Evolutionary conservation across 2,329 filamentous ascomycete genomes (phyloP).

Genomic region (Blastomyces gilchristii): DNA sequence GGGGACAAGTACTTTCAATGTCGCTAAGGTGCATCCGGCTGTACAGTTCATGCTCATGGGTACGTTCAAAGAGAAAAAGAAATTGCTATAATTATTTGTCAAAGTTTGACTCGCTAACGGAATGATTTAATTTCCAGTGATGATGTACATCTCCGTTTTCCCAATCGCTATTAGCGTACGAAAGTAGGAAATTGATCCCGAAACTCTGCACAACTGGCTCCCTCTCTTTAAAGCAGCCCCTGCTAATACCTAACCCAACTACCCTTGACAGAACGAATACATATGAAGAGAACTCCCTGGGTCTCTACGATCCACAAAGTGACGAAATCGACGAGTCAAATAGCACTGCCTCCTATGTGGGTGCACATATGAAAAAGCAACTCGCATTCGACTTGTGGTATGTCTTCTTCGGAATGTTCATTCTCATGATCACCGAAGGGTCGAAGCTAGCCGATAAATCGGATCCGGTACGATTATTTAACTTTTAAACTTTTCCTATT

Average conservation of each 20-base stretch:
- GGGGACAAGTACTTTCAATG: conserved; percentile 42
- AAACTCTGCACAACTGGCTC: not conserved
- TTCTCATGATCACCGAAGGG: conserved; percentile 41
- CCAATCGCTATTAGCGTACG: conserved; percentile 90
- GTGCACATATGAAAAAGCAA: conserved; percentile 49
- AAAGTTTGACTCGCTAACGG: conserved; percentile 35
- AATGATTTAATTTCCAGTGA: conserved; percentile 56
- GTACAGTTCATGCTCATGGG: conserved; percentile 44
- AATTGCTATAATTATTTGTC: not conserved
- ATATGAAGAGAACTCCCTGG: conserved; percentile 56
- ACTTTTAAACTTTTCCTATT: not conserved
- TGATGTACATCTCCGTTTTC: conserved; percentile 98
- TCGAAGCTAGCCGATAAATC: conserved; percentile 18
- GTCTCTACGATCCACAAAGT: conserved; percentile 38
- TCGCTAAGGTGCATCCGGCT: conserved; percentile 43
- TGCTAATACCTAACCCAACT: not conserved
- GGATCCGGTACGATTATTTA: conserved; percentile 15
- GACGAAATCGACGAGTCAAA: conserved; percentile 18
- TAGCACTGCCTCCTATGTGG: conserved; percentile 30
- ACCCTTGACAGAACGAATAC: conserved; percentile 41
- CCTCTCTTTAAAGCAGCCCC: not conserved
- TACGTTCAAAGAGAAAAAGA: conserved; percentile 24
- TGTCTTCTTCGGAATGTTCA: conserved; percentile 49
- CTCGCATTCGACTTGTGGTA: conserved; percentile 56
- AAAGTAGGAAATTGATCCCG: conserved; percentile 20